Evolutionary conservation across 75 land plant species (phyloP), one percentile per base, ranked within the genome.

Genomic region (Isoetes taiwanensis): DNA sequence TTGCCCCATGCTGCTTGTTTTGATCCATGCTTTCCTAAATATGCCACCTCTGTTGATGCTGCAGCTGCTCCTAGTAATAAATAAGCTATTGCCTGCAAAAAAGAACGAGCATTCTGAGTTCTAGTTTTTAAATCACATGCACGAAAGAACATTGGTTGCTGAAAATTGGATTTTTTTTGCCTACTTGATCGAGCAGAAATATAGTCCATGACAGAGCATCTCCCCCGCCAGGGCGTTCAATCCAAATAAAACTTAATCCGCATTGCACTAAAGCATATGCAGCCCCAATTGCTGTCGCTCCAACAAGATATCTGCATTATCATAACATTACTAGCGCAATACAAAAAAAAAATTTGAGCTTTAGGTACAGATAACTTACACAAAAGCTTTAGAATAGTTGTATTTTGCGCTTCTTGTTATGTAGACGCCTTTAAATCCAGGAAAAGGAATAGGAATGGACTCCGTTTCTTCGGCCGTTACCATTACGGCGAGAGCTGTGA

Each of bases 11-110:
- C 4, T 19, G 50, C 50, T 8, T 19, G 25, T 8, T 19, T 19
- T 46, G 50, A 4, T 19, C 21, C n/a, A n/a, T 46, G 50, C 6
- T 19, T 23, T 4, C 50, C 50, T 23, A 46, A 19, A 46, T 46
- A 46, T n/a, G 50, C 50, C 16, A 46, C 50, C 25, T 46, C 50
- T 4, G 50, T 19, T 19, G 50, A 46, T 19, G 50, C 50, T n/a
- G 50, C 6, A 6, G 50, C 50, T 19, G 50, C 50, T 8, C 21
- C 50, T 19, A 46, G 16, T 6, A 46, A 23, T 3, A 46, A 16
- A 23, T 46, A 46, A 6, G 50, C 25, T 46, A 46, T 19, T 6
- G 23, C 12, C 50, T 46, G 16, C 50, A 46, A n/a, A n/a, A n/a
- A n/a, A n/a, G n/a, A n/a, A n/a, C n/a, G n/a, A n/a, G n/a, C n/a